These are phyloP conservation scores for Pseudopithomyces maydicus DNA, from an alignment of 2,329 filamentous ascomycete species.

Conservation along the genomic window DNA sequence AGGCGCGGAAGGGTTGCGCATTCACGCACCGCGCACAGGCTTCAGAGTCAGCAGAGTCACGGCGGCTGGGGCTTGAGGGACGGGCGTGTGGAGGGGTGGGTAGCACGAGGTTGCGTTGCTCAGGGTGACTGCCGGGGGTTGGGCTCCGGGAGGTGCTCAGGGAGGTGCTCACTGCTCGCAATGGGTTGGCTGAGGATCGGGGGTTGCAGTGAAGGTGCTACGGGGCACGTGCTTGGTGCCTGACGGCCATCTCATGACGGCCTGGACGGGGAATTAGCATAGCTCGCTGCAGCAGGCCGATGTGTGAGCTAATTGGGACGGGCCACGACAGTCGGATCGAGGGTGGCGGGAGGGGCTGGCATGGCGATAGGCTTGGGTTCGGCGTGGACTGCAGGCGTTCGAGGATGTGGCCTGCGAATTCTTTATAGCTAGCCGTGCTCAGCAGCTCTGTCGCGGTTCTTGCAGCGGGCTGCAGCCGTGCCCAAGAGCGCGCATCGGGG, in stretches of 20 bases:
- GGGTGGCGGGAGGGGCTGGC: conserved; percentile 16
- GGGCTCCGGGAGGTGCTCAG: conserved; percentile 23
- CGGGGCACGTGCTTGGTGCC: conserved; percentile 34
- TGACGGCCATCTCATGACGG: conserved; percentile 13
- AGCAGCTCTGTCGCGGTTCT: conserved; percentile 14
- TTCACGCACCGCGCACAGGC: conserved; percentile 32
- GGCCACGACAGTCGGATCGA: conserved; percentile 33
- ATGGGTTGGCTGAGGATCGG: conserved; percentile 22
- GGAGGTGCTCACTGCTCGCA: conserved; percentile 18
- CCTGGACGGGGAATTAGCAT: conserved; percentile 8
- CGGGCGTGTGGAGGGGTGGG: conserved; percentile 12
- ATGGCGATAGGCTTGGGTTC: conserved; percentile 26
- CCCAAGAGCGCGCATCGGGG: conserved; percentile 20
- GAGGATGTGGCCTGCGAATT: conserved; percentile 26
- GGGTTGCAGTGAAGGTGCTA: conserved; percentile 18
- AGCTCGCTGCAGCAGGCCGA: conserved; percentile 16
- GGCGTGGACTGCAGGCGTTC: conserved; percentile 23
- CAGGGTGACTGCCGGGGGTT: conserved; percentile 8
- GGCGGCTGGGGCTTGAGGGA: conserved; percentile 16
- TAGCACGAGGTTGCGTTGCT: conserved; percentile 24
- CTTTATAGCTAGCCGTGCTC: conserved; percentile 13
- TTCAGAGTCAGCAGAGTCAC: conserved; percentile 34
- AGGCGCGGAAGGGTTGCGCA: conserved; percentile 19
- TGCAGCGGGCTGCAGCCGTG: conserved; percentile 28
- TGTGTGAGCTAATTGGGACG: conserved; percentile 31